phyloP scores from a whole-genome alignment of 2,329 filamentous ascomycete species.

The Verticillium nubilum region DNA sequence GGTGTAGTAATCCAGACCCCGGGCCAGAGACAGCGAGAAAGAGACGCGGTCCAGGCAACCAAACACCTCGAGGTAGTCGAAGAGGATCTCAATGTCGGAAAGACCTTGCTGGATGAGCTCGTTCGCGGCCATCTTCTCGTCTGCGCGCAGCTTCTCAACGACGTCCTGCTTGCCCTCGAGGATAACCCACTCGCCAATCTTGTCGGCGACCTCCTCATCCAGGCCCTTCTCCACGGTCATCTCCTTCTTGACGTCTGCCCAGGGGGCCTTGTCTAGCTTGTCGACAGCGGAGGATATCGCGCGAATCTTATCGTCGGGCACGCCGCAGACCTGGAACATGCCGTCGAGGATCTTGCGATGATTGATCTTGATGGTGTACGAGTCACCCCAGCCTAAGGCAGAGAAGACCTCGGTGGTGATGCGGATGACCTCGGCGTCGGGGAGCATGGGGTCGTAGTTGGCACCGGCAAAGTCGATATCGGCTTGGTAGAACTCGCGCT shows the following conservation, averaged over 20 bases:
- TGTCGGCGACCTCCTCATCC: conserved; percentile 69
- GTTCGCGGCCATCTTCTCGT: conserved; percentile 65
- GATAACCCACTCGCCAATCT: conserved; percentile 80
- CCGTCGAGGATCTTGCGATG: conserved; percentile 92
- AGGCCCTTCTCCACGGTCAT: conserved; percentile 93
- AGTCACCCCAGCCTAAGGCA: conserved; percentile 65
- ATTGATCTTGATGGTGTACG: conserved; percentile 87
- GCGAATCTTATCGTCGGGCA: conserved; percentile 80
- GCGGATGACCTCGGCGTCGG: conserved; percentile 82
- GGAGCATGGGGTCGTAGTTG: conserved; percentile 81
- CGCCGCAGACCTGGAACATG: conserved; percentile 85
- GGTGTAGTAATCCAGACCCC: conserved; percentile 79
- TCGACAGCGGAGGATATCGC: conserved; percentile 90
- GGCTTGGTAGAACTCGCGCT: conserved; percentile 96
- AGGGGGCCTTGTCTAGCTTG: conserved; percentile 90
- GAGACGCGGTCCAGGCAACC: conserved; percentile 68
- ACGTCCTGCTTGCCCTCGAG: conserved; percentile 71
- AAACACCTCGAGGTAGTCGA: conserved; percentile 77
- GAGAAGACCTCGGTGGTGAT: conserved; percentile 85
- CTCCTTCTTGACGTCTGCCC: conserved; percentile 84
- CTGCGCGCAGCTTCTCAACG: conserved; percentile 61
- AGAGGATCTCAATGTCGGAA: conserved; percentile 73
- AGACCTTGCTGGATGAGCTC: conserved; percentile 73
- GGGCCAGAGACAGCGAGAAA: conserved; percentile 84
- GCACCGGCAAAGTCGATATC: conserved; percentile 88